Percentiles rank a stretch among this genome's conserved stretches.
Evolutionary conservation across 345 rosid genomes (phyloP).

Genomic region (Corchorus olitorius): DNA sequence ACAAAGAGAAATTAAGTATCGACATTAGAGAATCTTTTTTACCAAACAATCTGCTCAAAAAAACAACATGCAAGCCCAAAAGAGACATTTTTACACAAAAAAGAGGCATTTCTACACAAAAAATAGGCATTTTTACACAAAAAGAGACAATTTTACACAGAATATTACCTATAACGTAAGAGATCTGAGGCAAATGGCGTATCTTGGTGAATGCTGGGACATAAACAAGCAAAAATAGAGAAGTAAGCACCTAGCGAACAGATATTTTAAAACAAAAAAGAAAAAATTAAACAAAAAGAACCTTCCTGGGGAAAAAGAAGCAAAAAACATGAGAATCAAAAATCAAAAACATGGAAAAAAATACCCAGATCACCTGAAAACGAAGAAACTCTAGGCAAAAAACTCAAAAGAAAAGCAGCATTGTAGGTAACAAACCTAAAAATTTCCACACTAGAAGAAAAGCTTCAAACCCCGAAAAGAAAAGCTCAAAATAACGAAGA

Average conservation of each 20-base stretch:
- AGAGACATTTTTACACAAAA: neutral
- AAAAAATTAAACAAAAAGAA: no score
- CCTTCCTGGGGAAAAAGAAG: neutral
- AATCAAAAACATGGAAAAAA: no score
- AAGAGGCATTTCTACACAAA: no score
- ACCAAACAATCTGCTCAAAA: neutral
- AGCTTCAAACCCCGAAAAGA: neutral
- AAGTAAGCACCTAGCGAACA: neutral
- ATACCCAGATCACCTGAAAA: neutral
- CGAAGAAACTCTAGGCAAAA: neutral
- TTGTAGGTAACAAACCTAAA: neutral
- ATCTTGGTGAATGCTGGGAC: neutral
- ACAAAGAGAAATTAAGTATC: neutral
- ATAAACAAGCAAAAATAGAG: neutral
- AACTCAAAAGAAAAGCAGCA: neutral
- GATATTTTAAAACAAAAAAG: no score
- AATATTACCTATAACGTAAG: neutral
- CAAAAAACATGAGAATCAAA: neutral
- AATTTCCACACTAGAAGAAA: neutral
- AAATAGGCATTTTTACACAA: no score
- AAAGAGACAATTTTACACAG: neutral
- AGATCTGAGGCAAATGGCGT: neutral
- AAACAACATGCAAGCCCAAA: conserved; percentile 4
- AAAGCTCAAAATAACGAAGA: neutral
- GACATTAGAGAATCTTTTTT: neutral